Base-by-base conservation (phyloP, 2,329 filamentous ascomycete species). In the Albophoma yamanashiensis region DNA sequence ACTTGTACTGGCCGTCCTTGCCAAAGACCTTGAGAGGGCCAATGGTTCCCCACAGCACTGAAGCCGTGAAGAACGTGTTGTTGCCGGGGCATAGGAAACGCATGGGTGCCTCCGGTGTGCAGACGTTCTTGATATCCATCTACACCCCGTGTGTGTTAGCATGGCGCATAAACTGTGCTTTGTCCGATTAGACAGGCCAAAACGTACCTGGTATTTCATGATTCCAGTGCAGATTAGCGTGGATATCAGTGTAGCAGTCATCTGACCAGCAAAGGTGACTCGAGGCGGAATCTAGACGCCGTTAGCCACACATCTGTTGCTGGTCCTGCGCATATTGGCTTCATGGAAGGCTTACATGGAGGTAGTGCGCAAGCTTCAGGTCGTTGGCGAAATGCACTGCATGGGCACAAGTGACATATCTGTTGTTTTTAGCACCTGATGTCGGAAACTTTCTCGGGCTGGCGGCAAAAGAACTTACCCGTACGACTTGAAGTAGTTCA, bases 401-500 rank as follows among this genome's bases (percentile, higher is more conserved):
- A 31, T 75, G 73, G 1, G 68, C 67, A 15, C 69, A 71, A 0
- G 73, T 70, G 20, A 74, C 67, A 60, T 69, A 74, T 45, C 68
- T 62, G 27, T 22, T 15, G 31, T 38, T n/a, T 20, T 55, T 34
- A 55, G 31, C 20, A 22, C 20, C 17, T 14, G n/a, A 11, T n/a
- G 5, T n/a, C 50, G n/a, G n/a, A n/a, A 14, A 1, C 2, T 4
- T 3, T 20, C 50, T 5, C 3, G 9, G 3, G 8, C 4, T 22
- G n/a, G 42, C 31, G 11, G 17, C 17, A 11, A 14, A 14, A 25
- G 7, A 9, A 59, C 60, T 42, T 57, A 66, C 63, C 67, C 74
- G 45, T 71, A 76, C 0, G 72, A 69, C 68, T 80, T 80, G 70
- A 80, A 79, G 65, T 73, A 78, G 67, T 74, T 77, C 71, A 79